phyloP scores from a whole-genome alignment of 2,329 filamentous ascomycete species.

The Cladosporium sp. region DNA sequence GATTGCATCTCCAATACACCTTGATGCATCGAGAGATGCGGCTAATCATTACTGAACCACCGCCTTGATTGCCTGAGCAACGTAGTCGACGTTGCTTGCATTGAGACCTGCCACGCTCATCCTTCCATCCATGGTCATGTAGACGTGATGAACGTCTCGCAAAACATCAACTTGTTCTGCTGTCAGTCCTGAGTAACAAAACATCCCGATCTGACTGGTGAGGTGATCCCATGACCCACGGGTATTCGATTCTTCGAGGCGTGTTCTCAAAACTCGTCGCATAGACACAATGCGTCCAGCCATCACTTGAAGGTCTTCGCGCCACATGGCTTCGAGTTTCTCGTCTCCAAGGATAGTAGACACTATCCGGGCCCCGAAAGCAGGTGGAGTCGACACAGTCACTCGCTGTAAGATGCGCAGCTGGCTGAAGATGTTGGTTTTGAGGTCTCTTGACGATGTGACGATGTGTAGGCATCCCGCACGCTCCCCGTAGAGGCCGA shows the following conservation, averaged over 20 bases:
- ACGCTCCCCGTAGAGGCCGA: constrained; percentile 84
- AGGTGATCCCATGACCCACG: constrained; percentile 92
- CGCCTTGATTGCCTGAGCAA: constrained; percentile 78
- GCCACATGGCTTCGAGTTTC: constrained; percentile 76
- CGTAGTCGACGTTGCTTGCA: constrained; percentile 79
- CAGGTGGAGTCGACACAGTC: constrained; percentile 89
- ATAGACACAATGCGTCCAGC: constrained; percentile 84
- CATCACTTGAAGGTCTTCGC: constrained; percentile 83
- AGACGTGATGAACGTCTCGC: constrained; percentile 90
- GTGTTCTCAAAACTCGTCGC: constrained; percentile 67
- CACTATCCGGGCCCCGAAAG: constrained; percentile 83
- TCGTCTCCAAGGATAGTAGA: constrained; percentile 73
- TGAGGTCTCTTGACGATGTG: constrained; percentile 53
- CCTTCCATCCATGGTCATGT: constrained; percentile 87
- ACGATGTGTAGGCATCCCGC: constrained; percentile 90
- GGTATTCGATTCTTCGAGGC: constrained; percentile 74
- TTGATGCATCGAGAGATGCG: no score
- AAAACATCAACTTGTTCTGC: constrained; percentile 82
- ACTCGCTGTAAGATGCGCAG: constrained; percentile 85
- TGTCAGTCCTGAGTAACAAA: constrained; percentile 88
- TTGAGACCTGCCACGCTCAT: constrained; percentile 95
- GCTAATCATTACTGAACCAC: constrained; percentile 54
- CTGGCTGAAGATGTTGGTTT: constrained; percentile 67
- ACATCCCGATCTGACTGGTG: constrained; percentile 95
- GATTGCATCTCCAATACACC: no score